Evolutionary conservation across 176 grass and related monocot genomes (phyloP), one percentile per base, ranked within the genome.

Genomic region (Oryza glaberrima): DNA sequence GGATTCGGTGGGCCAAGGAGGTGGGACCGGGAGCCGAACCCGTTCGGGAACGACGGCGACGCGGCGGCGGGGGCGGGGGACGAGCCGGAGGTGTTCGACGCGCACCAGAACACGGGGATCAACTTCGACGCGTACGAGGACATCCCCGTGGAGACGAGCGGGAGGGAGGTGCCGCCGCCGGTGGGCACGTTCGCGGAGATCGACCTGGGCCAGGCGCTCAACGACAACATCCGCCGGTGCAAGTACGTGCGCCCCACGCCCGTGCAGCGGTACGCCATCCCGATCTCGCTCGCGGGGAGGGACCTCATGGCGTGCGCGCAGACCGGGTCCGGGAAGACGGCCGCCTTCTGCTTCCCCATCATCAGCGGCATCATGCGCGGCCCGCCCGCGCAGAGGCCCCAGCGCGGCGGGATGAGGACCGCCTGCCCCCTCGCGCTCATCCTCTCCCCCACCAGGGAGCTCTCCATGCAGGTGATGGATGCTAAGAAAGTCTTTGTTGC

Each of bases 61-160:
- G 17, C 43, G 0, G 67, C 38, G 6, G 25, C 36, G 17, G 5
- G 25, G 12, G 28, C 36, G 17, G 17, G 4, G 26, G 19, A 35
- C 46, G 48, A 60, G 36, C 36, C 80, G 6, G 11, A 4, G 51
- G 22, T 25, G 30, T 72, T 94, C 47, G 96, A 89, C 72, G 83
- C 56, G 30, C 87, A 83, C 73, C 87, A 89, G 96, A 98, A 92
- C 77, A 86, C 87, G 14, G 93, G 93, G 11, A 98, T 98, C 32
- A 98, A 98, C 86, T 98, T 98, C 85, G 93, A 98, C 44, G 91
- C 96, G 20, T 98, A 98, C 70, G 96, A 95, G 91, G 93, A 94
- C 68, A 98, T 95, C 67, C 93, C 96, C 2, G 93, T 98, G 2
- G 93, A 99, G 80, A 94, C 91, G 0, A 96, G 88, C 25, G 96